phyloP scores from a whole-genome alignment of 2,329 filamentous ascomycete species.

The Lasiodiplodia sp. region DNA sequence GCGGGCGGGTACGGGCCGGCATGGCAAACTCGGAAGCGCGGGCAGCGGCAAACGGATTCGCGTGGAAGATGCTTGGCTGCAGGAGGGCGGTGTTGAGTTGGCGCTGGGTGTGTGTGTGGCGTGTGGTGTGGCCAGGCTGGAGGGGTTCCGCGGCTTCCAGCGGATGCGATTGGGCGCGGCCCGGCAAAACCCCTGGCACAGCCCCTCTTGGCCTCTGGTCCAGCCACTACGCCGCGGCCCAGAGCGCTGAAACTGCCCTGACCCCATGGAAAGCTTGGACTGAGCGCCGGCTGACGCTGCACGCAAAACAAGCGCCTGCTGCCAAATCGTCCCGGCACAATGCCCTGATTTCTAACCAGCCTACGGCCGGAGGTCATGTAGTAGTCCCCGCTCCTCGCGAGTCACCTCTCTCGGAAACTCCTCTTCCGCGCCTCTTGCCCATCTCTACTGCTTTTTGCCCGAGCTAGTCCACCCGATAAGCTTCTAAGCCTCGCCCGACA shows the following conservation, averaged over 20 bases:
- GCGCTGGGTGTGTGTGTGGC: not conserved
- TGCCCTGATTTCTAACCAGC: not conserved
- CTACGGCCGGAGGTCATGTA: conserved; percentile 18
- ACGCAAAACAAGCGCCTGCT: conserved; percentile 1
- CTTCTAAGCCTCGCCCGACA: conserved; percentile 23
- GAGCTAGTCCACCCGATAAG: conserved; percentile 6
- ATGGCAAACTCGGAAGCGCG: not conserved
- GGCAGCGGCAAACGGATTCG: not conserved
- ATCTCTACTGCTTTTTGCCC: conserved; percentile 21
- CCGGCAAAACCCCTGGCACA: conserved; percentile 8
- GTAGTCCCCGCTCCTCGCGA: not conserved
- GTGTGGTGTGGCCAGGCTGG: not conserved
- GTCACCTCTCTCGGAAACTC: not conserved
- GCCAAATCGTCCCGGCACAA: conserved; percentile 4
- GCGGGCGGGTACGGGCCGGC: not conserved
- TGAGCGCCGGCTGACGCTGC: not conserved
- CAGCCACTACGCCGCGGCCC: conserved; percentile 14
- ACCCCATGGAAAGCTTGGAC: conserved; percentile 10
- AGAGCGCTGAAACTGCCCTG: conserved; percentile 12
- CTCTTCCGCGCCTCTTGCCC: conserved; percentile 22
- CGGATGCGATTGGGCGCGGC: not conserved
- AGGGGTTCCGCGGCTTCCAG: not conserved
- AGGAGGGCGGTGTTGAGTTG: conserved; percentile 9
- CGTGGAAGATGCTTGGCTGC: conserved; percentile 16
- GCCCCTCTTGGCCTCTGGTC: conserved; percentile 6